phyloP scores from a whole-genome alignment of 1,284 basidiomycete genomes.

The Leccinum fuscescens region DNA sequence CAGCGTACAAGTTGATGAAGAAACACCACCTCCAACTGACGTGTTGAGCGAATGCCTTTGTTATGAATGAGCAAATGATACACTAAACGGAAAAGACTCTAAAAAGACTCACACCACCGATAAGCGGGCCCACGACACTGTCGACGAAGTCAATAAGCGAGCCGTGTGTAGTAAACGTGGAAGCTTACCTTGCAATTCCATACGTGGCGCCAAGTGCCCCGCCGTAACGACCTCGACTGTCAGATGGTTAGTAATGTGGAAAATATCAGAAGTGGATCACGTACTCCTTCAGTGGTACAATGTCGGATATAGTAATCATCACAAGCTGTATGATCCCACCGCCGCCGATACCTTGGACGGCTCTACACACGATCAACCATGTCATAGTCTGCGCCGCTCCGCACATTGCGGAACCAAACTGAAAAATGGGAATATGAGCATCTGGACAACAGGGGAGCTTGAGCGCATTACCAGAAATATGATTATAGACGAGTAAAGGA shows the following conservation, averaged over 20 bases:
- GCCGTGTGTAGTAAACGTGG: neutral
- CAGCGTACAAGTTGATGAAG: slow-evolving; percentile 65
- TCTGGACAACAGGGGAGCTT: neutral
- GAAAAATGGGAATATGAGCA: slow-evolving; percentile 4
- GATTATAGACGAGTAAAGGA: slow-evolving; percentile 66
- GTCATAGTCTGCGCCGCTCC: slow-evolving; percentile 79
- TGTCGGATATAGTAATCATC: slow-evolving; percentile 79
- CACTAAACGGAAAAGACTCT: neutral
- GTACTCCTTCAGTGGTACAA: slow-evolving; percentile 73
- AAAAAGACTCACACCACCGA: slow-evolving; percentile 59
- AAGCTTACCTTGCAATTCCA: slow-evolving; percentile 64
- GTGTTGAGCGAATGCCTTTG: slow-evolving; percentile 65
- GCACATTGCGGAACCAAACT: slow-evolving; percentile 79
- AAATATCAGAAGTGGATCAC: slow-evolving; percentile 21
- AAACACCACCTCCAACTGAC: slow-evolving; percentile 80
- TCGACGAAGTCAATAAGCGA: neutral
- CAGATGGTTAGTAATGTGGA: slow-evolving; percentile 2
- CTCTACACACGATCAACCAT: slow-evolving; percentile 72
- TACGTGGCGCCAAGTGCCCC: slow-evolving; percentile 77
- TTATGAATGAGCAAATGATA: slow-evolving; percentile 1
- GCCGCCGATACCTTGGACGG: slow-evolving; percentile 81
- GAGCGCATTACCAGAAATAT: slow-evolving; percentile 60
- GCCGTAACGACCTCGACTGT: slow-evolving; percentile 71
- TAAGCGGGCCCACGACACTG: slow-evolving; percentile 73
- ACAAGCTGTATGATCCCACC: slow-evolving; percentile 69